phyloP scores from a whole-genome alignment of 179 eudicot genomes.

The Gypsophila paniculata region DNA sequence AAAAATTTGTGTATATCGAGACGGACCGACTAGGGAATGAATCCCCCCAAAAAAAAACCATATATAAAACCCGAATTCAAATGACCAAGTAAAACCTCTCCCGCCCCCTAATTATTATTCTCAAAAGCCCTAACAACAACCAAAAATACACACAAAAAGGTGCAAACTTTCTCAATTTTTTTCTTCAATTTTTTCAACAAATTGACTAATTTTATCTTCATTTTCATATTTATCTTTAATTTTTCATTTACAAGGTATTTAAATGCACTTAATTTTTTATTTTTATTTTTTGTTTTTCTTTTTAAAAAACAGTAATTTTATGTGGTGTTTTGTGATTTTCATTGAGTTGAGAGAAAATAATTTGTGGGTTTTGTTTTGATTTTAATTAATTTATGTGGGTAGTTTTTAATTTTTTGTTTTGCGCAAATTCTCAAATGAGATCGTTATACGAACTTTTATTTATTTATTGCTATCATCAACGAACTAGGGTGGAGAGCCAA shows the following conservation, averaged over 20 bases:
- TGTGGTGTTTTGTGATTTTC: constrained; percentile 1
- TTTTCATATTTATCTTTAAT: background rate
- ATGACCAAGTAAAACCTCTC: constrained; percentile 7
- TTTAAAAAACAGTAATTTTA: background rate
- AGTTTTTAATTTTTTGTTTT: background rate
- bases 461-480: no score
- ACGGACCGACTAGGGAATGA: no score
- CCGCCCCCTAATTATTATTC: constrained; percentile 11
- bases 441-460: no score
- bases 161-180: constrained; percentile 10
- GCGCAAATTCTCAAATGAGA: no score
- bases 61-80: constrained; percentile 9
- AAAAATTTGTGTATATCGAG: no score
- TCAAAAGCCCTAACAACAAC: constrained; percentile 12
- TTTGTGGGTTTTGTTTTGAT: constrained; percentile 15
- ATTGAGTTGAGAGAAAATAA: constrained; percentile 10
- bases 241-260: background rate
- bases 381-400: constrained; percentile 4
- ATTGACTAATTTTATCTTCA: background rate
- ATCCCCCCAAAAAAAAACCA: no score
- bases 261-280: no score
- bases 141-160: background rate
- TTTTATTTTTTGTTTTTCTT: no score
- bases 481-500: no score
- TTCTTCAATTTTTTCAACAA: background rate